Evolutionary conservation across 495 filamentous ascomycete genomes (phyloP).

Genomic region (Apodospora peruviana): DNA sequence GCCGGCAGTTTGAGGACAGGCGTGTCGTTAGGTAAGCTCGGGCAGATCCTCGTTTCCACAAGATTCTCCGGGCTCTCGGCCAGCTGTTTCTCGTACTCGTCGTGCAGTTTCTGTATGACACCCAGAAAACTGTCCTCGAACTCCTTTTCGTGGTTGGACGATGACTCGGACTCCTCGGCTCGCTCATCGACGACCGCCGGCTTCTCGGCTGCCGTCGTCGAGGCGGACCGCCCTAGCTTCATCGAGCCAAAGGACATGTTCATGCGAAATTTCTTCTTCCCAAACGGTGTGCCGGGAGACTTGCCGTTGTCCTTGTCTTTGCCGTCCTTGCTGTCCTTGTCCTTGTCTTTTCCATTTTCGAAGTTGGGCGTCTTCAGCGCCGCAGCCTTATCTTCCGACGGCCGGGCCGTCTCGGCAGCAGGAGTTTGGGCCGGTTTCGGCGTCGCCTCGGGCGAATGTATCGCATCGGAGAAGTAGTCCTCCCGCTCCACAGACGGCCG

Average conservation of each 20-base stretch:
- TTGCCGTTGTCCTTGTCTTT: slow-evolving; percentile 63
- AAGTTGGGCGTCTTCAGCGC: slow-evolving; percentile 49
- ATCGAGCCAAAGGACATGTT: slow-evolving; percentile 74
- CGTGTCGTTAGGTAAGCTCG: slow-evolving; percentile 77
- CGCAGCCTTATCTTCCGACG: slow-evolving; percentile 14
- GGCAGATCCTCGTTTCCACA: slow-evolving; percentile 62
- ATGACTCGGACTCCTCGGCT: slow-evolving; percentile 54
- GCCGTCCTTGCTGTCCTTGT: slow-evolving; percentile 59
- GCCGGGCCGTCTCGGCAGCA: slow-evolving; percentile 2
- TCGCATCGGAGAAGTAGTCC: slow-evolving; percentile 43
- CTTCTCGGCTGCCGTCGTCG: slow-evolving; percentile 63
- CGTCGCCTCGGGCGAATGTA: slow-evolving; percentile 33
- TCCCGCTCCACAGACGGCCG: slow-evolving; percentile 35
- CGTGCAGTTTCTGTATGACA: slow-evolving; percentile 68
- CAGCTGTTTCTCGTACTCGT: slow-evolving; percentile 67
- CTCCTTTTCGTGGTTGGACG: slow-evolving; percentile 77
- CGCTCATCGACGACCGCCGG: slow-evolving; percentile 68
- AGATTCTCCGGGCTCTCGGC: slow-evolving; percentile 47
- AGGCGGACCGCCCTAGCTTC: slow-evolving; percentile 71
- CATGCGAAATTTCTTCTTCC: slow-evolving; percentile 86
- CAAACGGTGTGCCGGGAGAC: slow-evolving; percentile 63
- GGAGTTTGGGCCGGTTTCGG: slow-evolving; percentile 30
- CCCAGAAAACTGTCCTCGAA: slow-evolving; percentile 80
- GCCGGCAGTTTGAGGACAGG: slow-evolving; percentile 75
- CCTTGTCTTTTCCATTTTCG: slow-evolving; percentile 30